These are phyloP conservation scores for Cryptosporidium sp. DNA, from an alignment of 169 alveolate genomes.

Conservation along the genomic window DNA sequence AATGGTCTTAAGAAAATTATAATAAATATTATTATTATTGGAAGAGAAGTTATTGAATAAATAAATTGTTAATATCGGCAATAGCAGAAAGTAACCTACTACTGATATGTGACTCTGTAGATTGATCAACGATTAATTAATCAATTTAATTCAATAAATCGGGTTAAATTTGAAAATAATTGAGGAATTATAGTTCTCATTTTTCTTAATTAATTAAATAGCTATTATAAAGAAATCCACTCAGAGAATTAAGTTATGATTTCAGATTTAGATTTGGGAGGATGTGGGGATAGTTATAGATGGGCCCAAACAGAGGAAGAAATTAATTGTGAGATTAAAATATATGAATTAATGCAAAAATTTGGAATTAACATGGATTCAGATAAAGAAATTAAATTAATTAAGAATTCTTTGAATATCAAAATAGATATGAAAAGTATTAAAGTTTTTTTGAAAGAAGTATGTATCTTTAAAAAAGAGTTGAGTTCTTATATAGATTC, in stretches of 20 bases:
- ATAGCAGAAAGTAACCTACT: too few relatives aligned
- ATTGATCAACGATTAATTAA: too few relatives aligned
- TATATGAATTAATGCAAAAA: background rate
- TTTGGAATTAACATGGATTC: background rate
- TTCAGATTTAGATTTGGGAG: background rate
- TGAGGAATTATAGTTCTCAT: too few relatives aligned
- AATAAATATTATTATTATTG: too few relatives aligned
- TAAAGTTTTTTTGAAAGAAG: background rate
- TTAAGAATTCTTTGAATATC: background rate
- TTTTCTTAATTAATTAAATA: too few relatives aligned
- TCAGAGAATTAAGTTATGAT: background rate
- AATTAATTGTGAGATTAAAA: conserved; percentile 27
- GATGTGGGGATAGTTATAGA: conserved; percentile 9
- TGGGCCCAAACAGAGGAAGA: conserved; percentile 65
- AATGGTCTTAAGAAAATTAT: background rate
- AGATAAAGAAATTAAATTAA: background rate
- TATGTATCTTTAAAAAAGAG: conserved; percentile 2
- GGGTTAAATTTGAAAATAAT: background rate
- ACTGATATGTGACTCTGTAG: background rate
- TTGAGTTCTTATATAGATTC: conserved; percentile 1
- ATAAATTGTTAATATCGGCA: background rate
- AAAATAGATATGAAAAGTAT: conserved; percentile 6
- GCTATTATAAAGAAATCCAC: too few relatives aligned
- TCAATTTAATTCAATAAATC: too few relatives aligned
- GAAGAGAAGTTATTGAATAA: background rate